Conservation (phyloP, 2,329 filamentous ascomycete species). For the Pseudogymnoascus sp. region DNA sequence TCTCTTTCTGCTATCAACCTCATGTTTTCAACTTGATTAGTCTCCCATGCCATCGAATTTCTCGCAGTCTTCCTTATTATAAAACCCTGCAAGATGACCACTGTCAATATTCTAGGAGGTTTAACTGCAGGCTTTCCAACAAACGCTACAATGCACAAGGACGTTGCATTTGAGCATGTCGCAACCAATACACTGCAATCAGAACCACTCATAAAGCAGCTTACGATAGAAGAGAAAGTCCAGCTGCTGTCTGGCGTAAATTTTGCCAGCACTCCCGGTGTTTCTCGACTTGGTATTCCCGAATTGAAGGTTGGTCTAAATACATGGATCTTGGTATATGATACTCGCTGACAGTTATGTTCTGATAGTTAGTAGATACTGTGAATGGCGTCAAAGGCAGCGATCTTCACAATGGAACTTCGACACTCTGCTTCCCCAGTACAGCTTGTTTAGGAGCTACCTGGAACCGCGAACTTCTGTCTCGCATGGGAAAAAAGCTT, state of each 20-base stretch:
- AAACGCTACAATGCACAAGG: not conserved
- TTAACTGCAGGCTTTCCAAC: not conserved
- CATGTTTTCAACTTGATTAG: not conserved
- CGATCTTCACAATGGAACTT: conserved; percentile 9
- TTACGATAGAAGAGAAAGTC: conserved; percentile 28
- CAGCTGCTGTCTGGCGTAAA: conserved; percentile 24
- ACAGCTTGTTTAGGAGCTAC: conserved; percentile 21
- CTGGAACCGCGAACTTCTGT: conserved; percentile 22
- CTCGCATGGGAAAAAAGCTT: conserved; percentile 22
- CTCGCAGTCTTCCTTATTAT: not conserved
- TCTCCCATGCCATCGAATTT: not conserved
- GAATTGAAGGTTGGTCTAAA: conserved; percentile 22
- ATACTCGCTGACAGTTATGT: not conserved
- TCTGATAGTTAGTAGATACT: conserved; percentile 11
- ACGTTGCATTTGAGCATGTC: not conserved
- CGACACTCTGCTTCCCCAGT: conserved; percentile 7
- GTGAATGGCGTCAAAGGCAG: conserved; percentile 14
- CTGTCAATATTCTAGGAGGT: not conserved
- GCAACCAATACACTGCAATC: not conserved
- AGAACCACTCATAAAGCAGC: conserved; percentile 15
- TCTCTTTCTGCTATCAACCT: not conserved
- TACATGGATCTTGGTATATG: not conserved
- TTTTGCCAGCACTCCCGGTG: conserved; percentile 23
- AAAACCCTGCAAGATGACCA: not conserved
- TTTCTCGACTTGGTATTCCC: conserved; percentile 24